Percentiles rank a stretch among this genome's conserved stretches.
phyloP scores from a whole-genome alignment of 345 rosid genomes.

The Heritiera littoralis region DNA sequence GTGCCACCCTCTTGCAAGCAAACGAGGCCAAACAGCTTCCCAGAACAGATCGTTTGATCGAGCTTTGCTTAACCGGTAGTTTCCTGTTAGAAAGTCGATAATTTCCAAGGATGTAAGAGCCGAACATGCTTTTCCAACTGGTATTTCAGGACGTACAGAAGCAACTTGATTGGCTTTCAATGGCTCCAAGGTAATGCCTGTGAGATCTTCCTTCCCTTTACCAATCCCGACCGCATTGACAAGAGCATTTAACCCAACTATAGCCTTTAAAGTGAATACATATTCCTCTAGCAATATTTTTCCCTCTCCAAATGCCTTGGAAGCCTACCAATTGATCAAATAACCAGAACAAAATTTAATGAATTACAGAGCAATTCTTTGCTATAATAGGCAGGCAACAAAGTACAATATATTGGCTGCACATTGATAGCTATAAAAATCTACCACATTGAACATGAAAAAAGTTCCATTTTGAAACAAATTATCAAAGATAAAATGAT shows the following conservation, averaged over 20 bases:
- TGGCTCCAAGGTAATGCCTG: conserved; percentile 55
- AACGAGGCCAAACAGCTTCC: conserved; percentile 97
- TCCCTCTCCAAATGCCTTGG: conserved; percentile 51
- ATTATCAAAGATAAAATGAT: background rate
- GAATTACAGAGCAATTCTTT: background rate
- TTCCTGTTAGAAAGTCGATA: conserved; percentile 62
- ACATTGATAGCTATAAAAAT: conserved; percentile 4
- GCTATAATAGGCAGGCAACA: background rate
- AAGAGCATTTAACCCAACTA: conserved; percentile 43
- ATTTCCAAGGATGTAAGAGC: conserved; percentile 58
- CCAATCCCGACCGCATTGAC: conserved; percentile 57
- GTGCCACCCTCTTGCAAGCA: conserved; percentile 89
- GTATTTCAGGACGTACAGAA: conserved; percentile 51
- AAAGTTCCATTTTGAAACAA: background rate
- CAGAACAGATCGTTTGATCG: conserved; percentile 79
- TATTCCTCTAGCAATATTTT: conserved; percentile 56
- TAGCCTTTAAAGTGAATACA: conserved; percentile 57
- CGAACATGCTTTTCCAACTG: conserved; percentile 60
- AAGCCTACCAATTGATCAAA: conserved; percentile 34
- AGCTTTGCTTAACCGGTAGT: conserved; percentile 75
- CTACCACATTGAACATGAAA: background rate
- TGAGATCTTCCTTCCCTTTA: conserved; percentile 63
- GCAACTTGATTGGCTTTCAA: conserved; percentile 43
- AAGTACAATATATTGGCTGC: background rate
- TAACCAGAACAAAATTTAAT: background rate